Conservation (phyloP, 2,329 filamentous ascomycete genomes). For the Blumeria graminis region DNA sequence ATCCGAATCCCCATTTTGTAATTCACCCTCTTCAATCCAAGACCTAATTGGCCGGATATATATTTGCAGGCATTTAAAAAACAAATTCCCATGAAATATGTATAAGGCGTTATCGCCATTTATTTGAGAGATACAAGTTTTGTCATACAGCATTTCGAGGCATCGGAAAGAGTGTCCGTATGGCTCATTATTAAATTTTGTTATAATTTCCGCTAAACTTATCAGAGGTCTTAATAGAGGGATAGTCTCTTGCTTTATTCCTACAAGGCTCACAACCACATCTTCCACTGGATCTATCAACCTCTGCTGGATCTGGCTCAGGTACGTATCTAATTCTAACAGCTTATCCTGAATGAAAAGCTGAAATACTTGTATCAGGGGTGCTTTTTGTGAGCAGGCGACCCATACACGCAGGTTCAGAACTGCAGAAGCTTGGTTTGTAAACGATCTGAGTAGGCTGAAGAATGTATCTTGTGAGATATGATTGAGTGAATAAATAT, state of each 20-base stretch:
- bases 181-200: conserved; percentile 23
- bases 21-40: conserved; percentile 66
- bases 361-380: conserved; percentile 14
- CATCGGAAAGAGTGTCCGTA: conserved; percentile 34
- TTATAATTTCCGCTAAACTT: conserved; percentile 35
- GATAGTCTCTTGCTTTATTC: conserved; percentile 32
- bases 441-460: conserved; percentile 20
- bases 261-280: conserved; percentile 40
- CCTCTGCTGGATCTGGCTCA: conserved; percentile 34
- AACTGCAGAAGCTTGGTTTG: conserved; percentile 23
- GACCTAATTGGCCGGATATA: conserved; percentile 57
- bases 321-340: conserved; percentile 27
- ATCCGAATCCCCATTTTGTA: conserved; percentile 37
- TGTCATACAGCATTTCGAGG: conserved; percentile 54
- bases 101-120: conserved; percentile 38
- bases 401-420: conserved; percentile 25
- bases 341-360: conserved; percentile 20
- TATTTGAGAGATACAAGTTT: conserved; percentile 44
- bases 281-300: conserved; percentile 30
- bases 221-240: conserved; percentile 29
- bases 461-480: conserved; percentile 14
- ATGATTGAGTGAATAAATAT: conserved; percentile 16
- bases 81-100: conserved; percentile 38
- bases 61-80: conserved; percentile 59
- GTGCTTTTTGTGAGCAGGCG: conserved; percentile 11